These are phyloP conservation scores for Tetrahymena thermophila DNA, from an alignment of 73 alveolate species.

Conservation along the genomic window DNA sequence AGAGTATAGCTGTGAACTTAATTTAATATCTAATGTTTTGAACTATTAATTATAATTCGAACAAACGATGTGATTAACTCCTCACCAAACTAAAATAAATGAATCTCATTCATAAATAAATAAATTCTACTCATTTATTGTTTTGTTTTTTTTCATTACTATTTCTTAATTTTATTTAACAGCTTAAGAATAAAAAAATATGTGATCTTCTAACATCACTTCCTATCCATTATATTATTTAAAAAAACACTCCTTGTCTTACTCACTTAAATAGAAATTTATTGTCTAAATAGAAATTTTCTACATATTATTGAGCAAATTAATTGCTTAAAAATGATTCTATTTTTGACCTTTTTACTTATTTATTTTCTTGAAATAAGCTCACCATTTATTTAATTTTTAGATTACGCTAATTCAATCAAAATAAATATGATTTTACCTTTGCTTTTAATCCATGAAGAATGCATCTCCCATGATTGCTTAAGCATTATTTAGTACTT, in stretches of 20 bases:
- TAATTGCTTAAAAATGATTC: neutral
- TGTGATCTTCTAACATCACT: too few species aligned
- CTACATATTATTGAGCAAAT: too few species aligned
- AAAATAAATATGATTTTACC: neutral
- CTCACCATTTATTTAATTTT: neutral
- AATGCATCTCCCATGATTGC: neutral
- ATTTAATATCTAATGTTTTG: neutral
- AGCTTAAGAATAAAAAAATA: neutral
- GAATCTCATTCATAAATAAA: neutral
- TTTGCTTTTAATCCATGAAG: neutral
- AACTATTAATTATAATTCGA: neutral
- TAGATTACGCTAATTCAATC: neutral
- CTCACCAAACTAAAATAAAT: neutral
- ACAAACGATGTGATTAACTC: neutral
- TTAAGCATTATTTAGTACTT: conserved; percentile 27
- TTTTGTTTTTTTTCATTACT: too few species aligned
- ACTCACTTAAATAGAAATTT: too few species aligned
- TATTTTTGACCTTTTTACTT: neutral
- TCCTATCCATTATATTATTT: too few species aligned
- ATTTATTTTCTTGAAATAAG: neutral
- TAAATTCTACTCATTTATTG: neutral
- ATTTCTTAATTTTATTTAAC: neutral
- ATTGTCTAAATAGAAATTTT: too few species aligned
- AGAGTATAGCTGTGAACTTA: too few species aligned
- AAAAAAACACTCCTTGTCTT: too few species aligned